Percentiles rank a stretch among this genome's conserved stretches.
These are phyloP conservation scores for Alternaria atra DNA, from an alignment of 2,329 filamentous ascomycete genomes.

Conservation along the genomic window DNA sequence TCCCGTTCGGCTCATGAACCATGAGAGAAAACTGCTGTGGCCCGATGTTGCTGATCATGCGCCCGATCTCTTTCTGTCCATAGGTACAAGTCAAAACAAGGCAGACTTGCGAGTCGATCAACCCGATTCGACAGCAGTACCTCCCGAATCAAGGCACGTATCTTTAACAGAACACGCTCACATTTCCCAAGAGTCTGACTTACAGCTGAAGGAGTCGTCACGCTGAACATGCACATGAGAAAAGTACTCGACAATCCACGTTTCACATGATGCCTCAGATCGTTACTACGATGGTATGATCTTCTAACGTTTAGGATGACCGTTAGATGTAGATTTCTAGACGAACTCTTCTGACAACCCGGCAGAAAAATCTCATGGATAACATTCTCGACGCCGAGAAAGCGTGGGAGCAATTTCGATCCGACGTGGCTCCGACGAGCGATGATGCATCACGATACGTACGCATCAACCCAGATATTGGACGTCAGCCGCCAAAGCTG, in stretches of 20 bases:
- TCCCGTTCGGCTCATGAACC: slow-evolving; percentile 56
- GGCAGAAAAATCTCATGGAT: slow-evolving; percentile 3
- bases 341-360: background rate
- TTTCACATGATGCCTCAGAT: background rate
- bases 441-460: slow-evolving; percentile 7
- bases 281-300: background rate
- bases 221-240: background rate
- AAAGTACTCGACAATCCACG: background rate
- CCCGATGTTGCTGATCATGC: slow-evolving; percentile 26
- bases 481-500: slow-evolving; percentile 9
- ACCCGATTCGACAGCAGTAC: background rate
- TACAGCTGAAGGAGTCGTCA: background rate
- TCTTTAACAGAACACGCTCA: too few species aligned
- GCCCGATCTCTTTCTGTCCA: slow-evolving; percentile 25
- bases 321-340: background rate
- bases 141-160: background rate
- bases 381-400: slow-evolving; percentile 7
- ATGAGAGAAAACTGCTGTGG: slow-evolving; percentile 51
- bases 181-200: too few species aligned
- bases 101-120: background rate
- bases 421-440: background rate
- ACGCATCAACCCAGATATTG: slow-evolving; percentile 19
- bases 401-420: slow-evolving; percentile 4
- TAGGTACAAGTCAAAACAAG: slow-evolving; percentile 11
- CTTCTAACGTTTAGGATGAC: background rate